Evolutionary conservation across 352 stramenopile genomes (phyloP).

Genomic region (Peronospora destructor): DNA sequence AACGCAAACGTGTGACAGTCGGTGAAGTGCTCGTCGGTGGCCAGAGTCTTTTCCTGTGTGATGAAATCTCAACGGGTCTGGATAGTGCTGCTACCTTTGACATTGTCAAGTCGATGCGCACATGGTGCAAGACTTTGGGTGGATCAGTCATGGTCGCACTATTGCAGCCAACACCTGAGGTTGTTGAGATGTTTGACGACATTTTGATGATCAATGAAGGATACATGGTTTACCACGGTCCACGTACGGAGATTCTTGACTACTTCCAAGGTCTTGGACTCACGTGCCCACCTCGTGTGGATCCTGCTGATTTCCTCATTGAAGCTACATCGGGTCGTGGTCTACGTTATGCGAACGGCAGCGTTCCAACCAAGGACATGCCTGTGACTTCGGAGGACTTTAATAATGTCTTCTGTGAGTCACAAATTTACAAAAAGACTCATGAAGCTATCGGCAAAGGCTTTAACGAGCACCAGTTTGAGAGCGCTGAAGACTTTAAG

Average conservation of each 20-base stretch:
- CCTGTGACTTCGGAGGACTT: constrained; percentile 40
- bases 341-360: constrained; percentile 39
- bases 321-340: constrained; percentile 60
- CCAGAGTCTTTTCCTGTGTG: constrained; percentile 67
- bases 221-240: constrained; percentile 90
- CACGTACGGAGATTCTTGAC: constrained; percentile 48
- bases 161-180: constrained; percentile 74
- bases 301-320: constrained; percentile 65
- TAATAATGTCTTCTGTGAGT: constrained; percentile 50
- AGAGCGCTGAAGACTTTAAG: constrained; percentile 43
- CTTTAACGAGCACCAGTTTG: constrained; percentile 51
- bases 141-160: constrained; percentile 36
- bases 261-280: constrained; percentile 86
- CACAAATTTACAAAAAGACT: constrained; percentile 47
- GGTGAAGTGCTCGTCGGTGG: constrained; percentile 45
- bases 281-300: constrained; percentile 52
- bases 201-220: constrained; percentile 92
- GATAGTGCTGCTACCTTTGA: constrained; percentile 52
- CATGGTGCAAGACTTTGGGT: constrained; percentile 32
- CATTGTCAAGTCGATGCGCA: constrained; percentile 47
- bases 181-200: constrained; percentile 94
- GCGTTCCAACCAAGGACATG: constrained; percentile 24
- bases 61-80: constrained; percentile 63
- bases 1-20: constrained; percentile 81
- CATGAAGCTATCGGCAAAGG: constrained; percentile 36